Base-by-base conservation (phyloP, 495 filamentous ascomycete species). In the Hypoxylon fragiforme region DNA sequence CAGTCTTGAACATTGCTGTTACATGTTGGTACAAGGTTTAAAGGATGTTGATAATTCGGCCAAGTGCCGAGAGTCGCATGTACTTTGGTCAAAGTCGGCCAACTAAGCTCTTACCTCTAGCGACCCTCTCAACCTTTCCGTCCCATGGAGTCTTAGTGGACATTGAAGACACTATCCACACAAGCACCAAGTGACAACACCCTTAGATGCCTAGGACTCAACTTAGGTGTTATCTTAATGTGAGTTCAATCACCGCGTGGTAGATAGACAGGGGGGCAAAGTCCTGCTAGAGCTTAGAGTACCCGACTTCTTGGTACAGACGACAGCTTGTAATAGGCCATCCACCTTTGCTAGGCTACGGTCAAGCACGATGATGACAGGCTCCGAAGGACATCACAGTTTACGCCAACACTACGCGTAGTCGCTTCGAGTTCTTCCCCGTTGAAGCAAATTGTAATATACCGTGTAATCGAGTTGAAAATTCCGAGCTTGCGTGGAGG, bases 361-460 rank as follows among this genome's bases (percentile, higher is more conserved):
- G n/a, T n/a, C n/a, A n/a, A 39, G 18, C 45, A 34, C 21, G 26
- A 35, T 35, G 44, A 57, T 50, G 44, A 39, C 35, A 19, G 34
- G 54, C 52, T 58, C 46, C 41, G 42, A 37, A 15, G 21, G 40
- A 18, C 48, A 57, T 48, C 46, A 51, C 44, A 38, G 35, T 62
- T 53, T 28, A 13, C 52, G 44, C 58, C 57, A 62, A 22, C 42
- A 32, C 37, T 39, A 38, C 22, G 1, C 46, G 37, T 43, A 48
- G 42, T 12, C 16, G 22, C 43, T 62, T 57, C 52, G 36, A 45
- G 57, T 54, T 40, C 24, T 28, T 28, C 9, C 9, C 45, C 41
- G 35, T 40, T 50, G 28, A 13, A 42, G 41, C 14, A 55, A 50
- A 30, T 28, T 46, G 50, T 30, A 15, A 22, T 22, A 38, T 50